Percentiles rank a stretch among this genome's conserved stretches.
phyloP scores from a whole-genome alignment of 495 filamentous ascomycete genomes.

The Darksidea phi region DNA sequence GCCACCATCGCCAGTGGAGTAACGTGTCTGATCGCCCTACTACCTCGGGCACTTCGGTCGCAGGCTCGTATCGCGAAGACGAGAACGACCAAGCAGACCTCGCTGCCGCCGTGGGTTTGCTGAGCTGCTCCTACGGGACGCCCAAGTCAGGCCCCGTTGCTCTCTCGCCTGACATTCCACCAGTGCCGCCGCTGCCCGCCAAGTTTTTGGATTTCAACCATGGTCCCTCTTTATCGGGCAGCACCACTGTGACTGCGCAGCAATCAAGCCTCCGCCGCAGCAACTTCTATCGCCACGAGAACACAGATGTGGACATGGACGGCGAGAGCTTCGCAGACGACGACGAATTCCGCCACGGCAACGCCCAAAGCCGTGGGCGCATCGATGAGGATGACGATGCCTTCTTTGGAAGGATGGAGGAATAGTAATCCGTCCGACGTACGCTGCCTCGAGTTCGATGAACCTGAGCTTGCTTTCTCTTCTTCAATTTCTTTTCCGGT shows the following conservation, averaged over 20 bases:
- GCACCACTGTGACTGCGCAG: conserved; percentile 43
- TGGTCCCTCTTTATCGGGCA: conserved; percentile 41
- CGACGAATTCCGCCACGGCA: conserved; percentile 69
- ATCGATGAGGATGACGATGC: conserved; percentile 92
- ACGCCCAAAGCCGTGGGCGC: conserved; percentile 51
- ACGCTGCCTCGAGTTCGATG: not conserved
- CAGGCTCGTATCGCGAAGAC: conserved; percentile 52
- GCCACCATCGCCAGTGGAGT: conserved; percentile 57
- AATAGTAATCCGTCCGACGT: conserved; percentile 47
- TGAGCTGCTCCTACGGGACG: conserved; percentile 86
- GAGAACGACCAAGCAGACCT: conserved; percentile 73
- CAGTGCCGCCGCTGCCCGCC: conserved; percentile 79
- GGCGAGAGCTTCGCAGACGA: conserved; percentile 62
- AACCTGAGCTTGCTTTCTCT: conserved; percentile 7
- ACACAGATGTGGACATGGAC: conserved; percentile 66
- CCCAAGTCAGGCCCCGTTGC: conserved; percentile 68
- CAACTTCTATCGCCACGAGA: conserved; percentile 45
- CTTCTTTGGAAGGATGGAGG: conserved; percentile 95
- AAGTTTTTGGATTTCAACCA: conserved; percentile 58
- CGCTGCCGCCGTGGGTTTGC: conserved; percentile 76
- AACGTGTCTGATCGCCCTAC: conserved; percentile 40
- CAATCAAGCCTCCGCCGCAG: conserved; percentile 42
- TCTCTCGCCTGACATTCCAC: conserved; percentile 74
- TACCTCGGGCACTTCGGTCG: conserved; percentile 49
- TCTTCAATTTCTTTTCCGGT: conserved; percentile 17